A percentile compares a stretch with the other conserved stretches of the same genome.
phyloP scores from a whole-genome alignment of 495 filamentous ascomycete species.

The Xylaria castorea region DNA sequence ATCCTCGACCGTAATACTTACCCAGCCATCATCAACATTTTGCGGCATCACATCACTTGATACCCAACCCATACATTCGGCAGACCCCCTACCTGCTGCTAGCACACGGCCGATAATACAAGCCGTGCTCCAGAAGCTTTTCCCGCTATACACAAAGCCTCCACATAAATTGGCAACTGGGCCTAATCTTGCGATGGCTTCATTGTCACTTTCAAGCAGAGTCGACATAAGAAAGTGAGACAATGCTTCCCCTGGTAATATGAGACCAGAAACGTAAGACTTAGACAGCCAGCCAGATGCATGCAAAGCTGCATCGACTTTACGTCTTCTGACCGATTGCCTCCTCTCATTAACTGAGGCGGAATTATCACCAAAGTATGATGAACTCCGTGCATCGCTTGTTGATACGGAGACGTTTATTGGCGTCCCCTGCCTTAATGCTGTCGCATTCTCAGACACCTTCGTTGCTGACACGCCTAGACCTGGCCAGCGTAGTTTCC shows the following conservation, averaged over 20 bases:
- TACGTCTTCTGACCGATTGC: constrained; percentile 42
- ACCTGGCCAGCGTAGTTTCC: constrained; percentile 62
- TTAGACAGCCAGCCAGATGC: constrained; percentile 80
- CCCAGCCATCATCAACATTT: constrained; percentile 66
- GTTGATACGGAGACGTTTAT: constrained; percentile 50
- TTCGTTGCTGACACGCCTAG: constrained; percentile 47
- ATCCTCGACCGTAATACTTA: constrained; percentile 62
- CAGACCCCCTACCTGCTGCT: constrained; percentile 66
- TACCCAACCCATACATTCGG: constrained; percentile 84
- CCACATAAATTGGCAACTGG: constrained; percentile 74
- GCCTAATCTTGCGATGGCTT: constrained; percentile 70
- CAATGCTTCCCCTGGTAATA: constrained; percentile 76
- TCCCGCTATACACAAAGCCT: constrained; percentile 73
- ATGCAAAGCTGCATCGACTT: constrained; percentile 54
- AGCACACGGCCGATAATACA: constrained; percentile 80
- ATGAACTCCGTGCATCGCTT: constrained; percentile 48
- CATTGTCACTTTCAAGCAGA: constrained; percentile 74
- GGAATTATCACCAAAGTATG: constrained; percentile 47
- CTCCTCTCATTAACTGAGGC: constrained; percentile 36
- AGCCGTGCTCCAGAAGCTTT: constrained; percentile 83
- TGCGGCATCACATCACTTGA: constrained; percentile 63
- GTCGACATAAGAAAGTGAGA: constrained; percentile 80
- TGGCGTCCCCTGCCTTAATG: constrained; percentile 47
- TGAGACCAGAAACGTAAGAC: constrained; percentile 77
- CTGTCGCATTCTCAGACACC: constrained; percentile 49